These are phyloP conservation scores for Xylariaceae sp. DNA, from an alignment of 2,329 filamentous ascomycete genomes.

Conservation along the genomic window DNA sequence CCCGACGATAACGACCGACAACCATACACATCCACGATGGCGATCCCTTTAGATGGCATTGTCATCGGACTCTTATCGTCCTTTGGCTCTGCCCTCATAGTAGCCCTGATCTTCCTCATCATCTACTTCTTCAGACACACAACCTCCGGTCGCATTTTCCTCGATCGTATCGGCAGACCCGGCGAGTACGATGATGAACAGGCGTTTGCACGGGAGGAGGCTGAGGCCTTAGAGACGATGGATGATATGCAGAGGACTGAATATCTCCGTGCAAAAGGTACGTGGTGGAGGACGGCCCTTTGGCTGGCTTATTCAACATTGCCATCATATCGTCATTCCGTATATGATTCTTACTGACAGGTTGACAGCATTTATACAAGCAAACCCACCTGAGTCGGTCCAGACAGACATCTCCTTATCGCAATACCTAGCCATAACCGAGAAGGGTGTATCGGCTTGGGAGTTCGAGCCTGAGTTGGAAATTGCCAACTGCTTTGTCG, in stretches of 20 bases:
- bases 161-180: conserved; percentile 88
- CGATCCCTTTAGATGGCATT: conserved; percentile 60
- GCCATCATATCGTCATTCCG: background rate
- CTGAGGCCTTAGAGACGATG: conserved; percentile 91
- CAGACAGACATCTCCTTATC: conserved; percentile 97
- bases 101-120: conserved; percentile 72
- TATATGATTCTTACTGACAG: background rate
- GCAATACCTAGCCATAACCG: conserved; percentile 96
- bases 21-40: conserved; percentile 21
- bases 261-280: conserved; percentile 94
- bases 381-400: conserved; percentile 89
- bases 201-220: conserved; percentile 88
- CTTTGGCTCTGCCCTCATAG: conserved; percentile 84
- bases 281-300: too few relatives aligned
- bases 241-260: conserved; percentile 87
- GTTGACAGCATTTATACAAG: conserved; percentile 77
- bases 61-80: conserved; percentile 93
- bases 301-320: too few relatives aligned
- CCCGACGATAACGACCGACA: conserved; percentile 6
- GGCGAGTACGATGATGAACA: conserved; percentile 98
- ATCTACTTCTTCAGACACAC: conserved; percentile 96
- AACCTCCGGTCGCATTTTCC: conserved; percentile 78
- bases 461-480: conserved; percentile 99
- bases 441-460: conserved; percentile 99
- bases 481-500: conserved; percentile 98